These are phyloP conservation scores for Yarrowia sp. DNA, from an alignment of 805 yeast species.

Conservation along the genomic window DNA sequence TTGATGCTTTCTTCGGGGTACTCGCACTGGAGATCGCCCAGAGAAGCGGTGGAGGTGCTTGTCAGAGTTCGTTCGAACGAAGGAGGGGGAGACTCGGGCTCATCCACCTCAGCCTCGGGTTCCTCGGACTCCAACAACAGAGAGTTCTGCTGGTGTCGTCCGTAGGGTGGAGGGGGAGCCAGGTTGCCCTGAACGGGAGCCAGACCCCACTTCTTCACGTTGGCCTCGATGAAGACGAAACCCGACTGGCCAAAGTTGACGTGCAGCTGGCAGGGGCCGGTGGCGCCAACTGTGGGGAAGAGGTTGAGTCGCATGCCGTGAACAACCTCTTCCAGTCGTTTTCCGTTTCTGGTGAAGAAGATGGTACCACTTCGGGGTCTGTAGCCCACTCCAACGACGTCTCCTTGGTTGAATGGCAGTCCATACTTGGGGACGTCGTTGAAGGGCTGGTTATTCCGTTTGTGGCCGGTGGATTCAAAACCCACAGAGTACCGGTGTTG, in stretches of 20 bases:
- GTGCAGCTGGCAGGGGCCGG: constrained; percentile 79
- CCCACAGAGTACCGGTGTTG: constrained; percentile 82
- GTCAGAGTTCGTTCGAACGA: constrained; percentile 18
- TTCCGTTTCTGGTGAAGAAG: constrained; percentile 94
- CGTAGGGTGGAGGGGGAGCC: constrained; percentile 94
- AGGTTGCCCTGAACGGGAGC: constrained; percentile 89
- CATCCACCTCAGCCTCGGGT: constrained; percentile 18
- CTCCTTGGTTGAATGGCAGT: constrained; percentile 72
- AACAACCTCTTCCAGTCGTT: constrained; percentile 80
- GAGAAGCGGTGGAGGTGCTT: constrained; percentile 21
- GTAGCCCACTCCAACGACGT: constrained; percentile 92
- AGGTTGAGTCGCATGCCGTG: constrained; percentile 74
- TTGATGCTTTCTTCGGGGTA: constrained; percentile 32
- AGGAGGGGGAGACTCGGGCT: constrained; percentile 24
- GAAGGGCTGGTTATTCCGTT: constrained; percentile 77
- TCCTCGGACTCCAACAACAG: constrained; percentile 52
- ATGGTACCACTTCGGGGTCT: constrained; percentile 82
- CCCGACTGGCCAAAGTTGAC: constrained; percentile 91
- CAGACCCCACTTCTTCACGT: constrained; percentile 93
- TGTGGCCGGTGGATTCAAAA: constrained; percentile 85
- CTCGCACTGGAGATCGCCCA: constrained; percentile 31
- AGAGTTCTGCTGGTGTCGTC: constrained; percentile 77
- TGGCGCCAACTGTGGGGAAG: constrained; percentile 90
- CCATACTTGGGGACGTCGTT: constrained; percentile 58
- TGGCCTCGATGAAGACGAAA: constrained; percentile 87